Evolutionary conservation across 2,329 filamentous ascomycete species (phyloP).

Genomic region (Apiospora kogelbergensis): DNA sequence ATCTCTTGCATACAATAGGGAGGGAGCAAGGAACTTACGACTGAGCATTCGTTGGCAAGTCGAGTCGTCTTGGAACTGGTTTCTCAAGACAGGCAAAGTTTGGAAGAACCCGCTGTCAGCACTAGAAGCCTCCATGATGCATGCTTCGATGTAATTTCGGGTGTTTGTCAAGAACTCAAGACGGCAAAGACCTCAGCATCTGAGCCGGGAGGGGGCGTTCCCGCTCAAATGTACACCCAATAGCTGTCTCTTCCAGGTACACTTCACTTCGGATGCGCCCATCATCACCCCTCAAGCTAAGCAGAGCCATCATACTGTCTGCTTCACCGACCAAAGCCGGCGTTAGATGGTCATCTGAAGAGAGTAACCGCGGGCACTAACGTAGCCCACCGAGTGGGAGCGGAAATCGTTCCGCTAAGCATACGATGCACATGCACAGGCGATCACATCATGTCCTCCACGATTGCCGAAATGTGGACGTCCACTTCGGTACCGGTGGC

Average conservation of each 20-base stretch:
- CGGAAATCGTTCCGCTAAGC: not conserved
- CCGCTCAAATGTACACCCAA: not conserved
- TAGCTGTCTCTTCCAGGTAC: not conserved
- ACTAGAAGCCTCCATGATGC: conserved; percentile 30
- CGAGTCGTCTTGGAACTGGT: conserved; percentile 21
- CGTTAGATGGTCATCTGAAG: not conserved
- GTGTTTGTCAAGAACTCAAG: not conserved
- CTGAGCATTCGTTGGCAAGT: conserved; percentile 20
- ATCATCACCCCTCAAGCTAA: not conserved
- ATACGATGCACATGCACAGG: not conserved
- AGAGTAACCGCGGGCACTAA: not conserved
- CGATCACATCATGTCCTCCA: not conserved
- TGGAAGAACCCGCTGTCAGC: conserved; percentile 30
- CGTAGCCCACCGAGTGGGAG: not conserved
- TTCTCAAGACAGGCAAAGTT: conserved; percentile 17
- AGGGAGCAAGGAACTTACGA: conserved; percentile 14
- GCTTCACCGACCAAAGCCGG: not conserved
- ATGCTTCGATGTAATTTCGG: not conserved
- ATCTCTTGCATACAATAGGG: not conserved
- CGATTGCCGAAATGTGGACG: not conserved
- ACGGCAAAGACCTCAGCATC: not conserved
- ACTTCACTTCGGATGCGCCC: not conserved
- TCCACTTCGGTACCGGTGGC: not conserved
- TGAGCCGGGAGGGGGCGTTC: not conserved
- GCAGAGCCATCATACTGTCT: not conserved